phyloP scores from a whole-genome alignment of 768 basidiomycete genomes.

The Lyophyllum shimeji region DNA sequence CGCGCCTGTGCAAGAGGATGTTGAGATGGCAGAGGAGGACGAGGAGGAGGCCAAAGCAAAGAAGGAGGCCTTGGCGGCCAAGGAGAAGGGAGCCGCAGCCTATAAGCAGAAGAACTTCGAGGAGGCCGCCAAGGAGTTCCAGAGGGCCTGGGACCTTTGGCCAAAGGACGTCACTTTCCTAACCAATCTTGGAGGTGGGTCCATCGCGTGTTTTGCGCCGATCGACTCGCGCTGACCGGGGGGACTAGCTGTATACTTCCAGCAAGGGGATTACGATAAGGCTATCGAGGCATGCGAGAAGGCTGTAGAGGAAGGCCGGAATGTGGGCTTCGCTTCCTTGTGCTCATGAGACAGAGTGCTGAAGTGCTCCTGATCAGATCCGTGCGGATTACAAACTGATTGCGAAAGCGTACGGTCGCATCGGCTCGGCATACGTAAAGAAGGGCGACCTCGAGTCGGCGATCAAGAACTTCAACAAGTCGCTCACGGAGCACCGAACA shows the following conservation, averaged over 20 bases:
- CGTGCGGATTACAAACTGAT: constrained; percentile 94
- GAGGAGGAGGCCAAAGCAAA: constrained; percentile 72
- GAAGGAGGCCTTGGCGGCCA: constrained; percentile 76
- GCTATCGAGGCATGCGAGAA: constrained; percentile 91
- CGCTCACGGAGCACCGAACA: constrained; percentile 94
- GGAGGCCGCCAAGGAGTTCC: constrained; percentile 72
- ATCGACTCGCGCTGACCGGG: not conserved
- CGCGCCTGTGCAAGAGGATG: constrained; percentile 52
- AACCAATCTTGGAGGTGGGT: constrained; percentile 82
- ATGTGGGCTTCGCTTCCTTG: constrained; percentile 34
- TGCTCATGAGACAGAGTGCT: not conserved
- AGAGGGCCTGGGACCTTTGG: constrained; percentile 90
- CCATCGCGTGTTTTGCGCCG: not conserved
- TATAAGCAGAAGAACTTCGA: constrained; percentile 88
- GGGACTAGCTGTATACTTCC: constrained; percentile 81
- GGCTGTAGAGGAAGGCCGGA: constrained; percentile 94
- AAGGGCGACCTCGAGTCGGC: constrained; percentile 75
- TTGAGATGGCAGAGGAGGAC: constrained; percentile 68
- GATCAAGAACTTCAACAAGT: constrained; percentile 92
- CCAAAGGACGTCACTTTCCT: constrained; percentile 94
- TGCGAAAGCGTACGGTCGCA: constrained; percentile 91
- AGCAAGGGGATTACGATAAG: constrained; percentile 89
- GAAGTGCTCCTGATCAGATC: constrained; percentile 39
- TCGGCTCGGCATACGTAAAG: constrained; percentile 81
- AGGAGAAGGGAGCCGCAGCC: constrained; percentile 73